phyloP scores from a whole-genome alignment of 495 filamentous ascomycete species.

The Entonaema liquescens region DNA sequence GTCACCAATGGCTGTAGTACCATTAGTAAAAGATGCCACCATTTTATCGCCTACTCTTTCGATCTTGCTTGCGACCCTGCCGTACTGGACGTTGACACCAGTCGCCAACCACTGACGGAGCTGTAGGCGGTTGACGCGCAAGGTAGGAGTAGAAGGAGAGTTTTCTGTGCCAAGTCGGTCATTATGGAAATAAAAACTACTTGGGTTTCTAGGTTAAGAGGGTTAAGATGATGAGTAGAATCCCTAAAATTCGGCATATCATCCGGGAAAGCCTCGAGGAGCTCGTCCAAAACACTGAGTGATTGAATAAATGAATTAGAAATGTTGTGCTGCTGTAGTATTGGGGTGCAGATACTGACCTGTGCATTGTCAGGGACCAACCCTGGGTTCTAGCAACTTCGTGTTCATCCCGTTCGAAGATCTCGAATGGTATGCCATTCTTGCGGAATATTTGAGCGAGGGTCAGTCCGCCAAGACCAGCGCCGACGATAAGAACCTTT shows the following conservation, averaged over 20 bases:
- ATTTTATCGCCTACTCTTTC: constrained; percentile 39
- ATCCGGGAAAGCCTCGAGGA: constrained; percentile 47
- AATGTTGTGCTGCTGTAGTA: neutral
- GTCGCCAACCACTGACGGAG: constrained; percentile 42
- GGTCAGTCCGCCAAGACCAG: constrained; percentile 60
- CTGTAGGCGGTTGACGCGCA: constrained; percentile 39
- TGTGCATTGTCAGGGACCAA: constrained; percentile 49
- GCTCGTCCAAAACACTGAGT: constrained; percentile 36
- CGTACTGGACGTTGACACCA: constrained; percentile 42
- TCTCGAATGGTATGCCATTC: constrained; percentile 58
- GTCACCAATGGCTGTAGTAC: constrained; percentile 36
- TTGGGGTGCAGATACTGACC: constrained; percentile 12
- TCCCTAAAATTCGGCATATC: constrained; percentile 46
- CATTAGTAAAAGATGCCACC: constrained; percentile 41
- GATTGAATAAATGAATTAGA: constrained; percentile 6
- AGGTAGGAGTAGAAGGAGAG: constrained; percentile 27
- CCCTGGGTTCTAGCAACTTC: constrained; percentile 48
- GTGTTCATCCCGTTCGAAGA: constrained; percentile 61
- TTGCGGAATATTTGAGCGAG: constrained; percentile 63
- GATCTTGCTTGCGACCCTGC: constrained; percentile 33
- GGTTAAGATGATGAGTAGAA: constrained; percentile 46
- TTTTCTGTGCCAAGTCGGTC: constrained; percentile 39
- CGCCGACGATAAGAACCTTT: constrained; percentile 58
- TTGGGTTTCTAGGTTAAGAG: constrained; percentile 41
- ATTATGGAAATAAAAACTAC: constrained; percentile 41